Evolutionary conservation across 192 early-diverging fungal genomes (phyloP), one percentile per base, ranked within the genome.

Genomic region (Neocallimastix lanati): DNA sequence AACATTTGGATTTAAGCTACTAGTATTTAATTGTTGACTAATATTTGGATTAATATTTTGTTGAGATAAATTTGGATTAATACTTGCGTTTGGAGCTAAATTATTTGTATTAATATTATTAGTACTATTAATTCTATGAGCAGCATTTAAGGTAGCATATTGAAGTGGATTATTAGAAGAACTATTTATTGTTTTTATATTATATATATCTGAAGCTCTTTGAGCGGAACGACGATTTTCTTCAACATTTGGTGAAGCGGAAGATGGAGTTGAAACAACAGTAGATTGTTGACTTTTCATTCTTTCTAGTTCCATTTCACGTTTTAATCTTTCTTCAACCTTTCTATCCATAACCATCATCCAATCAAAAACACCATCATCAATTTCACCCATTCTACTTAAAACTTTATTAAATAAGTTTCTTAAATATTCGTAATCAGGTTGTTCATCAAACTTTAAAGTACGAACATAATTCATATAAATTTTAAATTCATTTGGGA

Each of bases 351-450:
- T 86, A 28, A 86, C 84, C 29, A 85, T 50, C 88, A 95, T 94
- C 97, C 97, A 99, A 84, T 99, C 97, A 81, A 94, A 99, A 28
- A 98, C 87, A 18, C 93, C 92, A 84, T 99, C 97, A 82, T 99
- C 96, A 28, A 82, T 82, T 80, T 95, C 92, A 76, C 91, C 92
- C 29, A 86, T 84, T 28, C 88, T 88, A 67, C 87, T 85, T 67
- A 95, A 82, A 6, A 83, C 82, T 81, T 93, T 92, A 81, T 91
- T 92, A 77, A 99, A 93, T 76, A 99, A 84, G 15, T 91, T 91
- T 79, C 93, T 86, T 82, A 97, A 85, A 80, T 94, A 97, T 82
- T 95, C 93, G 85, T 99, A 99, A 86, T 99, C 95, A 16, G 97
- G 97, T 28, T 91, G 90, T 83, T 99, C 96, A 78, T 99, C 97